Evolutionary conservation across 1,284 basidiomycete species (phyloP).

Genomic region (Ustilago lituana): DNA sequence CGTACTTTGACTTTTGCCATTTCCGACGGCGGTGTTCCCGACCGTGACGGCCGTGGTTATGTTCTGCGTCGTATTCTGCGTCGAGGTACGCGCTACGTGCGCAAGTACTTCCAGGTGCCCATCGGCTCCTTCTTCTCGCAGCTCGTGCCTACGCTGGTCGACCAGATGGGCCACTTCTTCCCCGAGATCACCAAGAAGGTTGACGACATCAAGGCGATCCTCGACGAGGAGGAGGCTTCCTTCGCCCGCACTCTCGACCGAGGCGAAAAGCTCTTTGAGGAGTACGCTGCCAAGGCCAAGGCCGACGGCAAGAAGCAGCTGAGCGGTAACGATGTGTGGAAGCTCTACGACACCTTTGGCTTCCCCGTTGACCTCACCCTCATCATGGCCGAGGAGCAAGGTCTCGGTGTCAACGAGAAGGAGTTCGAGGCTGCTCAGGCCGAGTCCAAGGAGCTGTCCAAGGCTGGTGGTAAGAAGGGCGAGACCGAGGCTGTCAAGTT

Average conservation of each 20-base stretch:
- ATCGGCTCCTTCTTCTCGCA: slow-evolving; percentile 97
- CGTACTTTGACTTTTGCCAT: slow-evolving; percentile 94
- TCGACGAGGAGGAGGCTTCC: slow-evolving; percentile 96
- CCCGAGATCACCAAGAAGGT: slow-evolving; percentile 89
- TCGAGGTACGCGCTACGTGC: slow-evolving; percentile 90
- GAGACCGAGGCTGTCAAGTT: slow-evolving; percentile 78
- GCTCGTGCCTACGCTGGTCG: slow-evolving; percentile 86
- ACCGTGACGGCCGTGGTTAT: slow-evolving; percentile 95
- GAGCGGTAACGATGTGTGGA: slow-evolving; percentile 92
- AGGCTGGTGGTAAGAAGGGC: slow-evolving; percentile 77
- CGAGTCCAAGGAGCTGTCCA: slow-evolving; percentile 89
- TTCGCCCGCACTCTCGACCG: slow-evolving; percentile 96
- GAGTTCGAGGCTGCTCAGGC: slow-evolving; percentile 92
- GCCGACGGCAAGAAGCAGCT: slow-evolving; percentile 77
- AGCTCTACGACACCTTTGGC: slow-evolving; percentile 96
- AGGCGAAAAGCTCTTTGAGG: slow-evolving; percentile 94
- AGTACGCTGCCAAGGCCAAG: slow-evolving; percentile 80
- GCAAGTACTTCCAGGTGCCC: slow-evolving; percentile 92
- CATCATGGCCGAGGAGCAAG: slow-evolving; percentile 95
- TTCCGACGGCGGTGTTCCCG: slow-evolving; percentile 93
- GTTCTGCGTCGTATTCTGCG: slow-evolving; percentile 91
- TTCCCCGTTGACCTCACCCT: slow-evolving; percentile 97
- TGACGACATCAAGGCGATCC: slow-evolving; percentile 89
- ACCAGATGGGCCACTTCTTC: slow-evolving; percentile 88
- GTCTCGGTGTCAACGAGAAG: slow-evolving; percentile 82